These are phyloP conservation scores for Exophiala bonariae DNA, from an alignment of 2,329 filamentous ascomycete genomes.

Conservation along the genomic window DNA sequence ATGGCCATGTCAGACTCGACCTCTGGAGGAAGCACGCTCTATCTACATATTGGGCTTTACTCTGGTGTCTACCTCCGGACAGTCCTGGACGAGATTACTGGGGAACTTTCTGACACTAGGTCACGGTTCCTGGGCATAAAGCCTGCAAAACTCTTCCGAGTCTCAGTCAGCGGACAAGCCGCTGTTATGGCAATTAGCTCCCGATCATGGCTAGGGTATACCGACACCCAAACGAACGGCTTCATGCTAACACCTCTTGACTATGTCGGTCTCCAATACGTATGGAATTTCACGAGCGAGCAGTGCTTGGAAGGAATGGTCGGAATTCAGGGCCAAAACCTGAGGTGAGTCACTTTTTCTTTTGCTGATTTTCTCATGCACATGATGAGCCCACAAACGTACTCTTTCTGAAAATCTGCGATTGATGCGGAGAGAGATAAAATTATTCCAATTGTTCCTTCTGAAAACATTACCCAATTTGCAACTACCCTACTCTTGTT, in stretches of 20 bases:
- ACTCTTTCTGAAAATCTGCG: conserved; percentile 34
- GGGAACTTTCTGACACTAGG: conserved; percentile 90
- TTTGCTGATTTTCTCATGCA: conserved; percentile 17
- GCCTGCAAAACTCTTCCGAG: conserved; percentile 83
- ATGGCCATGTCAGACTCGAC: conserved; percentile 96
- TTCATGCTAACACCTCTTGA: conserved; percentile 92
- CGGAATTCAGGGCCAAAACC: conserved; percentile 83
- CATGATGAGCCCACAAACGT: conserved; percentile 64
- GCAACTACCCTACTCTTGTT: conserved; percentile 20
- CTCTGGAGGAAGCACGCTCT: conserved; percentile 82
- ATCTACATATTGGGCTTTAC: conserved; percentile 92
- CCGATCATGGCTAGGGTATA: conserved; percentile 93
- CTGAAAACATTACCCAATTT: conserved; percentile 66
- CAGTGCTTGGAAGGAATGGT: conserved; percentile 93
- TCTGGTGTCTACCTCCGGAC: conserved; percentile 96
- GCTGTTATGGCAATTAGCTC: conserved; percentile 89
- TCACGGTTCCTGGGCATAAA: conserved; percentile 93
- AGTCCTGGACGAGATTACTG: conserved; percentile 90
- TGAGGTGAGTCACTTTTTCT: conserved; percentile 64
- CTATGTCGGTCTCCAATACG: conserved; percentile 86
- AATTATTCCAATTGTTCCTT: conserved; percentile 92
- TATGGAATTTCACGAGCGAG: conserved; percentile 95
- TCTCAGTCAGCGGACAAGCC: conserved; percentile 81
- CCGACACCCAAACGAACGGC: conserved; percentile 79
- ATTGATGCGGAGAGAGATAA: conserved; percentile 49